Conservation (phyloP, 345 rosid genomes). For the Eucalyptus erythrocorys region DNA sequence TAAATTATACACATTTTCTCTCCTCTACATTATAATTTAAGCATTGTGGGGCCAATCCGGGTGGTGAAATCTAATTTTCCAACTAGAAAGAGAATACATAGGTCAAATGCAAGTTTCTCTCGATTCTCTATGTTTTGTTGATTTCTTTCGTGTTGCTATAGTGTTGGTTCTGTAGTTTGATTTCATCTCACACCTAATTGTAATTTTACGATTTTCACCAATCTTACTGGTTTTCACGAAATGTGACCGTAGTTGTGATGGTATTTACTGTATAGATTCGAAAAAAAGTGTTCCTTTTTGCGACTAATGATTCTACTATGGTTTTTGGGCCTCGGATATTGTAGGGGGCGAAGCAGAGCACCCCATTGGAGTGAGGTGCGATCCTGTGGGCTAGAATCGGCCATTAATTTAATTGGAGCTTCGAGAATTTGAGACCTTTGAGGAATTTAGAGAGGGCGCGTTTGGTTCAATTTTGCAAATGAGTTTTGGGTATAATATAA, state of each 20-base stretch:
- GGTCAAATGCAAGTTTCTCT: not conserved
- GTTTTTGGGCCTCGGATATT: too few relatives aligned
- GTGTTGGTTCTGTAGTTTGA: not conserved
- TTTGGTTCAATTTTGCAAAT: too few relatives aligned
- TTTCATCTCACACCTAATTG: not conserved
- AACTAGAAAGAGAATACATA: not conserved
- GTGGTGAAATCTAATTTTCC: not conserved
- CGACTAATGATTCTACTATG: too few relatives aligned
- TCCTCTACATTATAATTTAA: not conserved
- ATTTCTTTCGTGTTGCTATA: not conserved
- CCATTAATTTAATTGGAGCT: too few relatives aligned
- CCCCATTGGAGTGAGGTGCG: too few relatives aligned
- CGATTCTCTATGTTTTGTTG: not conserved
- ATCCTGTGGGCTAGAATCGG: too few relatives aligned
- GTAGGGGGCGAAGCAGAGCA: too few relatives aligned
- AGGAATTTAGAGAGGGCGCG: too few relatives aligned
- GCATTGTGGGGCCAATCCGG: not conserved
- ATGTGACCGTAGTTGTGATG: too few relatives aligned
- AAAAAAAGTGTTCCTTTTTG: not conserved
- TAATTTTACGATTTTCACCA: not conserved
- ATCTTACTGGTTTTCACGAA: not conserved
- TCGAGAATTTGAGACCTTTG: too few relatives aligned
- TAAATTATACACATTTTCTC: not conserved
- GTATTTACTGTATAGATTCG: not conserved
- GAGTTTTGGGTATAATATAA: too few relatives aligned